Conservation (phyloP, 163 green algal species). For the Dunaliella salina region DNA sequence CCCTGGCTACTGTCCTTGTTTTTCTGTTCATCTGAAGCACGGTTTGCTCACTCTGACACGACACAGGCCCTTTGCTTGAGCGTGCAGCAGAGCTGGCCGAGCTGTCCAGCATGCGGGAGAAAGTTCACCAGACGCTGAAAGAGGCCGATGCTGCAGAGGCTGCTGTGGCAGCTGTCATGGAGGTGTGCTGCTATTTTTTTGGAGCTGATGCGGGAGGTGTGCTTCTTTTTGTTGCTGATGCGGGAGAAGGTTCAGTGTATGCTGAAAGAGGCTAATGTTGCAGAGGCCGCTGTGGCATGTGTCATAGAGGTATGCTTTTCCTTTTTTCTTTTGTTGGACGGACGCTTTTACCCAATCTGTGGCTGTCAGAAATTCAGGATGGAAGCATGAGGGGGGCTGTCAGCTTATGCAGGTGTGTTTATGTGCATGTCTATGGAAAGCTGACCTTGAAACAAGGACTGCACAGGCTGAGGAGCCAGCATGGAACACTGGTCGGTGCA, state of each 20-base stretch:
- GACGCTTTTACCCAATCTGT: no score
- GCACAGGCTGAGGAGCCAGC: no score
- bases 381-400: no score
- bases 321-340: neutral
- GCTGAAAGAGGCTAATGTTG: neutral
- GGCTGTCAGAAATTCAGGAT: no score
- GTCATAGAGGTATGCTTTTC: neutral
- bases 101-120: slow-evolving; percentile 1
- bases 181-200: neutral
- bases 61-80: neutral
- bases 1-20: no score
- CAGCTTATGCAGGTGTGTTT: no score
- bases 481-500: no score
- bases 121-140: neutral
- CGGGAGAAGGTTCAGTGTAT: neutral
- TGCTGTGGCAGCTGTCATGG: neutral
- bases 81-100: neutral
- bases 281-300: neutral
- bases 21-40: no score
- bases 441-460: no score
- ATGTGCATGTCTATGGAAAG: no score
- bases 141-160: slow-evolving; percentile 9
- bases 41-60: no score
- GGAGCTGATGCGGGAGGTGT: no score
- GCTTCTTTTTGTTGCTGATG: neutral